Evolutionary conservation across 1,139 yeast genomes (phyloP).

Genomic region (Geotrichum fermentans): DNA sequence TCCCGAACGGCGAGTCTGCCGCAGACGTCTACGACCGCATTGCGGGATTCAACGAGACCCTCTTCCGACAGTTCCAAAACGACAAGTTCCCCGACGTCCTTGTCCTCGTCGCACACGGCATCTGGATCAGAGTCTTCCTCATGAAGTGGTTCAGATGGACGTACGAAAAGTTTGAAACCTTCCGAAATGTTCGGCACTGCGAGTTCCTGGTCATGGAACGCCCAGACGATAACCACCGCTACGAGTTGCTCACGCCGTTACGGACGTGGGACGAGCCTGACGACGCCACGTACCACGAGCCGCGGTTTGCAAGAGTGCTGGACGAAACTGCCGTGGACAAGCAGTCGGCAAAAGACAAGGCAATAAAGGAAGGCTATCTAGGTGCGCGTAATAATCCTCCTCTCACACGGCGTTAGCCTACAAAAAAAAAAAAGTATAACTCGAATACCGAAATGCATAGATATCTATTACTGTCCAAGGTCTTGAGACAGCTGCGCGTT

Average conservation of each 20-base stretch:
- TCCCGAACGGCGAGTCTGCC: slow-evolving; percentile 91
- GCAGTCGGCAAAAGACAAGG: slow-evolving; percentile 17
- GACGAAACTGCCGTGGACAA: slow-evolving; percentile 19
- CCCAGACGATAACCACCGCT: slow-evolving; percentile 32
- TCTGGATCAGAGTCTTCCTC: slow-evolving; percentile 85
- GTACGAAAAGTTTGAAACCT: slow-evolving; percentile 78
- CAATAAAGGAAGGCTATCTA: slow-evolving; percentile 16
- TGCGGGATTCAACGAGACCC: slow-evolving; percentile 81
- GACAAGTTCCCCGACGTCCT: slow-evolving; percentile 66
- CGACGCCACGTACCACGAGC: slow-evolving; percentile 17
- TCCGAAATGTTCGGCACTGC: slow-evolving; percentile 81
- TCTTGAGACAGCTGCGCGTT: no score
- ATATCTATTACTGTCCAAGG: no score
- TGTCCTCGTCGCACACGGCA: slow-evolving; percentile 86
- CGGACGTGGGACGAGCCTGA: slow-evolving; percentile 37
- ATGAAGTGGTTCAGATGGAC: slow-evolving; percentile 94
- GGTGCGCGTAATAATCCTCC: slow-evolving; percentile 12
- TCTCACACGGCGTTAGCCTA: no score
- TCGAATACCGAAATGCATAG: no score
- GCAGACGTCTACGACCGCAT: slow-evolving; percentile 92
- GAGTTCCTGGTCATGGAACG: slow-evolving; percentile 73
- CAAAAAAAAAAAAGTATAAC: no score
- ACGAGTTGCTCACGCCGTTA: slow-evolving; percentile 32
- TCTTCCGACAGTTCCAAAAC: slow-evolving; percentile 70
- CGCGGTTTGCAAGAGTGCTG: slow-evolving; percentile 12